Percentiles rank a stretch among this genome's conserved stretches.
These are phyloP conservation scores for Xylaria sp. DNA, from an alignment of 2,329 filamentous ascomycete species.

Conservation along the genomic window DNA sequence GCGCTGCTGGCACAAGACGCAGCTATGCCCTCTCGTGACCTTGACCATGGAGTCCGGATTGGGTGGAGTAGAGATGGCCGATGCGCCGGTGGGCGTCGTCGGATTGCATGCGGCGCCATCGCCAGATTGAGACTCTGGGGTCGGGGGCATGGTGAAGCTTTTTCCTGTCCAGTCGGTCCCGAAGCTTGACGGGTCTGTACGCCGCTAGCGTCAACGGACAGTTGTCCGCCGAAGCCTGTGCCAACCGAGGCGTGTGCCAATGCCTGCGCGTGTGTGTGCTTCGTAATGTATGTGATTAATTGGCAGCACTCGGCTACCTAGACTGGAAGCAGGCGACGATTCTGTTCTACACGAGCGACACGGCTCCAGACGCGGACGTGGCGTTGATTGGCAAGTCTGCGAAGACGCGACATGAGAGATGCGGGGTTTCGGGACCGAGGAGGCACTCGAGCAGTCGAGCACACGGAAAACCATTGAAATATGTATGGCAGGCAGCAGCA, in stretches of 20 bases:
- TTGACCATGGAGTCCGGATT: conserved; percentile 52
- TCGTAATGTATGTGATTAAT: too few species aligned
- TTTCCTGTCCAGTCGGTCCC: conserved; percentile 28
- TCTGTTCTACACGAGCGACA: conserved; percentile 30
- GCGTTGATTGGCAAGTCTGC: conserved; percentile 30
- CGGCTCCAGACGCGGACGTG: conserved; percentile 16
- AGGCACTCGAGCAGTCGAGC: conserved; percentile 3
- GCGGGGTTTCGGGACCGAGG: conserved; percentile 37
- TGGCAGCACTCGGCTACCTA: conserved; percentile 30
- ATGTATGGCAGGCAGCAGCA: neutral
- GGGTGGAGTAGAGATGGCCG: conserved; percentile 36
- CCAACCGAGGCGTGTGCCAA: too few species aligned
- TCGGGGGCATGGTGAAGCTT: conserved; percentile 34
- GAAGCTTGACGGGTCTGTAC: conserved; percentile 22
- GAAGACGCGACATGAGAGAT: conserved; percentile 18
- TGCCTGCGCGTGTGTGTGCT: too few species aligned
- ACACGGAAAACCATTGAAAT: conserved; percentile 1
- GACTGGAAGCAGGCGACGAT: conserved; percentile 18
- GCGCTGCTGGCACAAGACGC: conserved; percentile 74
- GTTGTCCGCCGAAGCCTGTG: conserved; percentile 14
- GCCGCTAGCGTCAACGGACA: conserved; percentile 24
- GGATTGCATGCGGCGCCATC: conserved; percentile 35
- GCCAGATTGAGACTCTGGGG: conserved; percentile 36
- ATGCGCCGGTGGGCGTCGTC: conserved; percentile 31
- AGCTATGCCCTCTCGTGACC: conserved; percentile 63